A percentile compares a stretch with the other conserved stretches of the same genome.
Evolutionary conservation across 2,329 filamentous ascomycete genomes (phyloP).

Genomic region (Trichoderma citrinoviride): DNA sequence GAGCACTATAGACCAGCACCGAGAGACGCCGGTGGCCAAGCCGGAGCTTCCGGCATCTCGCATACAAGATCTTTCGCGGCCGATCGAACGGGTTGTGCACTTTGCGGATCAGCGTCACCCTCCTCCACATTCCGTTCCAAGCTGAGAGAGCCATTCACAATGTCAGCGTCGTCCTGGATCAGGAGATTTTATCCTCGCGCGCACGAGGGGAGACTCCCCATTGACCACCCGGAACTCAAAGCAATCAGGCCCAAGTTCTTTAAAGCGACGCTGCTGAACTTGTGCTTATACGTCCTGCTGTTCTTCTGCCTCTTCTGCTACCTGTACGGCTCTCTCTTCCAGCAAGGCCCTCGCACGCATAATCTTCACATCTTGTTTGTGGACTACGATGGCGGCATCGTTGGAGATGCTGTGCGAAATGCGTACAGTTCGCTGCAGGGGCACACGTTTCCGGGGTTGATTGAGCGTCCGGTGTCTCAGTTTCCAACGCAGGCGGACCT

Average conservation of each 20-base stretch:
- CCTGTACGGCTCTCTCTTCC: constrained; percentile 27
- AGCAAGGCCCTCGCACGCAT: constrained; percentile 24
- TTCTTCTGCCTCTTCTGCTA: constrained; percentile 29
- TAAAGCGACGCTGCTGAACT: constrained; percentile 23
- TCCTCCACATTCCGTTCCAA: not conserved
- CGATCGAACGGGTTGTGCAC: not conserved
- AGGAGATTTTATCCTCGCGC: constrained; percentile 25
- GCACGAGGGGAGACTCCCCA: constrained; percentile 12
- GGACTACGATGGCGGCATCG: constrained; percentile 28
- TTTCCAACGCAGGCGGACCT: constrained; percentile 20
- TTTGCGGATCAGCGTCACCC: not conserved
- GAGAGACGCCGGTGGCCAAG: not conserved
- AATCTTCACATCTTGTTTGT: constrained; percentile 27
- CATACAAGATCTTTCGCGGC: not conserved
- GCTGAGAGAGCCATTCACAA: not conserved
- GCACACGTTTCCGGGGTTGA: constrained; percentile 23
- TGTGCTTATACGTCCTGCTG: constrained; percentile 42
- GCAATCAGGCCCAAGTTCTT: constrained; percentile 24
- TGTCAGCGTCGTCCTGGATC: not conserved
- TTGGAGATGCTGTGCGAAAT: constrained; percentile 26
- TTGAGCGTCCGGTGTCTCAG: constrained; percentile 22
- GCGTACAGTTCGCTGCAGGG: constrained; percentile 25
- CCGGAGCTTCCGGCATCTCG: not conserved
- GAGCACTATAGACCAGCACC: too few relatives aligned
- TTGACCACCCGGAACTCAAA: constrained; percentile 17